A percentile compares a stretch with the other conserved stretches of the same genome.
Conservation (phyloP, 176 grass and related monocot species). For the Poa annua region DNA sequence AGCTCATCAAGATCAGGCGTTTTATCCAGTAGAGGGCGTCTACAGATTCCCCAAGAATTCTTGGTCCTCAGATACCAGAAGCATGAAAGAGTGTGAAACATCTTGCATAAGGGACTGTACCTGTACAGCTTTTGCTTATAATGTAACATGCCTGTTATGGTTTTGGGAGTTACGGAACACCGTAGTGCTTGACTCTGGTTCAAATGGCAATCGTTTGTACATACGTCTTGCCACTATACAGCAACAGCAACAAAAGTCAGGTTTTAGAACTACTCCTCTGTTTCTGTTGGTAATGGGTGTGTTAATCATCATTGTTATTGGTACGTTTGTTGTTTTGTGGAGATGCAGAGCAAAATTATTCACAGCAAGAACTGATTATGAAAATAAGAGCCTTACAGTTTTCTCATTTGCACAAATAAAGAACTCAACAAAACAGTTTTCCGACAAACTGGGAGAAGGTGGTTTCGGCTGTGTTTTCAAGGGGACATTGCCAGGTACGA, state of each 20-base stretch:
- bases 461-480: too few relatives aligned
- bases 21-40: not conserved
- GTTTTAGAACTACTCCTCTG: not conserved
- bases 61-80: not conserved
- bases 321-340: not conserved
- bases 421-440: not conserved
- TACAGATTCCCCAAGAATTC: not conserved
- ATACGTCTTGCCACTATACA: not conserved
- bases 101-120: not conserved
- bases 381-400: not conserved
- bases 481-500: too few relatives aligned
- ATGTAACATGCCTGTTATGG: not conserved
- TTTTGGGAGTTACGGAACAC: not conserved
- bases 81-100: not conserved
- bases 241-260: not conserved
- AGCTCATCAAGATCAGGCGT: not conserved
- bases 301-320: not conserved
- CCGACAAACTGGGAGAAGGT: not conserved
- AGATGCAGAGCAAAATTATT: not conserved
- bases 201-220: not conserved
- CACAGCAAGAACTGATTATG: not conserved
- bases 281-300: not conserved
- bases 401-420: conserved; percentile 15
- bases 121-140: not conserved
- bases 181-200: not conserved